phyloP scores from a whole-genome alignment of 345 rosid genomes.

The Boechera retrofracta region DNA sequence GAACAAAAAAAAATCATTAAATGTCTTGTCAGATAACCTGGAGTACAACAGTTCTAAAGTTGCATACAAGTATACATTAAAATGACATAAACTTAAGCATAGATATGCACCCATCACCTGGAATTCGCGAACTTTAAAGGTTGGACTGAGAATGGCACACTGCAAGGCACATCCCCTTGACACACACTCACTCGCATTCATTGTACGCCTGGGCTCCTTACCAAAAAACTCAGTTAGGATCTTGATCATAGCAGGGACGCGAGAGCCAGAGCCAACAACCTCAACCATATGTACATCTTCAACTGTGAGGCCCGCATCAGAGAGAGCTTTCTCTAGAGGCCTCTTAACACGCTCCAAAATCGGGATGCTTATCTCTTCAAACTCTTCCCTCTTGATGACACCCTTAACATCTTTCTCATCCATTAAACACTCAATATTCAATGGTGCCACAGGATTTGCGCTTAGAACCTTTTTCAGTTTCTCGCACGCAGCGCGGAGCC shows the following conservation, averaged over 20 bases:
- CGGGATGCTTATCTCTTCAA: slow-evolving; percentile 77
- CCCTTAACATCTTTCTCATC: slow-evolving; percentile 96
- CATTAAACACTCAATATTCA: slow-evolving; percentile 96
- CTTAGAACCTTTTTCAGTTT: slow-evolving; percentile 94
- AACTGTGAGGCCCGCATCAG: slow-evolving; percentile 75
- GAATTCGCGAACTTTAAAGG: slow-evolving; percentile 94
- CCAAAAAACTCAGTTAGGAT: slow-evolving; percentile 90
- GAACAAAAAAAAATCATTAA: background rate
- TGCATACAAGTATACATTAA: background rate
- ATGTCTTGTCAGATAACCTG: slow-evolving; percentile 8
- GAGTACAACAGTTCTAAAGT: background rate
- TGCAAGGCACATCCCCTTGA: slow-evolving; percentile 87
- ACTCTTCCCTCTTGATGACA: slow-evolving; percentile 86
- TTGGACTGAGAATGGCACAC: slow-evolving; percentile 98
- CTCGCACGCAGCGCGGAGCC: slow-evolving; percentile 88
- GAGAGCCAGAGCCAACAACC: slow-evolving; percentile 91
- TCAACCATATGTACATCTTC: slow-evolving; percentile 88
- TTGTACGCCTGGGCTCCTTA: slow-evolving; percentile 95
- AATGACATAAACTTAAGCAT: background rate
- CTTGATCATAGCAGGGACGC: slow-evolving; percentile 80
- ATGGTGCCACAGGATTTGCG: slow-evolving; percentile 90
- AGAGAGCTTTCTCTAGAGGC: slow-evolving; percentile 88
- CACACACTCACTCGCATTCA: slow-evolving; percentile 99
- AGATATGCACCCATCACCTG: slow-evolving; percentile 60
- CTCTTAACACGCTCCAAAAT: slow-evolving; percentile 88